A percentile compares a stretch with the other conserved stretches of the same genome.
Evolutionary conservation across 75 land plant genomes (phyloP).

Genomic region (Chamaecyparis obtusa): DNA sequence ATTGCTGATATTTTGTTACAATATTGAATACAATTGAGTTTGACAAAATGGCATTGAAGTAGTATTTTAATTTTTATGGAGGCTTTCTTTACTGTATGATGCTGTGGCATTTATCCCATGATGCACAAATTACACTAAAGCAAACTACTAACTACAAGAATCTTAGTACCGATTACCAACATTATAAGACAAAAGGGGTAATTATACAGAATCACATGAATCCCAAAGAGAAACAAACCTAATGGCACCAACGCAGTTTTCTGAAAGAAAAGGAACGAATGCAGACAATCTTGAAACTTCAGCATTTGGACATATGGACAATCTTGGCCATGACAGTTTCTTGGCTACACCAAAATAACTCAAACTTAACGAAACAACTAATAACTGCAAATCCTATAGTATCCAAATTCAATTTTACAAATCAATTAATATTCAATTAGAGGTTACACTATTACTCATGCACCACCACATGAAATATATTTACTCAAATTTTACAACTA

Average conservation of each 20-base stretch:
- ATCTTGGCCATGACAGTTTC: no score
- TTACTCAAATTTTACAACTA: background rate
- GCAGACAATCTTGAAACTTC: slow-evolving; percentile 91
- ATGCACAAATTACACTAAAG: background rate
- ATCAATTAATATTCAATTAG: background rate
- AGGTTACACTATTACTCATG: background rate
- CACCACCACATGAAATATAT: slow-evolving; percentile 1
- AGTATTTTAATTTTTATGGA: no score
- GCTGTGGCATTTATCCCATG: background rate
- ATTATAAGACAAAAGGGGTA: background rate
- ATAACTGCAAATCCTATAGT: background rate
- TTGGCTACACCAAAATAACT: no score
- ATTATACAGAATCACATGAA: background rate
- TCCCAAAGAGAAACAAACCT: slow-evolving; percentile 46
- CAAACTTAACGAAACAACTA: background rate
- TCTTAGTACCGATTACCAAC: no score
- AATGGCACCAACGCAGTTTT: slow-evolving; percentile 93
- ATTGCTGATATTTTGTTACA: no score
- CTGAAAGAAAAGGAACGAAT: slow-evolving; percentile 79
- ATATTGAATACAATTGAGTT: no score
- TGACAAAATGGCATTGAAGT: no score
- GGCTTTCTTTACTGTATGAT: no score
- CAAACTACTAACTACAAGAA: background rate
- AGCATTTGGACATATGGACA: slow-evolving; percentile 91
- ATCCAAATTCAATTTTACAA: background rate